Base-by-base conservation (phyloP, 768 basidiomycete species). In the Guyanaporus albipodus region DNA sequence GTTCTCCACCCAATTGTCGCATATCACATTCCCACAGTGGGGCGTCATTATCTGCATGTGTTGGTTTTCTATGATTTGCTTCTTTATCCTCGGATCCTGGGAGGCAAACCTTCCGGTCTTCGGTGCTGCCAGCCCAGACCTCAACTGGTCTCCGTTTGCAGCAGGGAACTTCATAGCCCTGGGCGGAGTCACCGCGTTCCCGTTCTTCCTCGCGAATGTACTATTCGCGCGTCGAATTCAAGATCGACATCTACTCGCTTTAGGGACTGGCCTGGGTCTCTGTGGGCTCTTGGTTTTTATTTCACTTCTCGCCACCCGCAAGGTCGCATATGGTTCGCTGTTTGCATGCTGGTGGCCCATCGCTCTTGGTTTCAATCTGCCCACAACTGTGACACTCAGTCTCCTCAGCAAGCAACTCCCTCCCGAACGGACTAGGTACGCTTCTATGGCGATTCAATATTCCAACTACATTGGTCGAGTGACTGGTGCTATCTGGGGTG, bases 161-260 rank as follows among this genome's bases (percentile, higher is more conserved):
- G 80, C 83, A 4, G 85, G 81, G 8, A 85, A 85, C 64, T 80
- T 84, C 65, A 82, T 85, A 61, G 83, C 80, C 21, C 73, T 86
- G 10, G 83, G 83, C 15, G 85, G 82, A 9, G 66, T 77, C 22
- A 68, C 73, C 19, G 71, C 78, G 24, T 77, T 85, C 60, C 84
- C 85, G 4, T 84, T 87, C 71, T 78, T 86, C 44, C 68, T 84
- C 48, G 55, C 72, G 23, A 85, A 83, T 63, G 69, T 85, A 48
- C 62, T 76, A 59, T 66, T 80, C 49, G 77, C 80, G 4, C 72
- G 72, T 19, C 76, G 76, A 40, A 64, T 79, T 12, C 81, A 84
- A 53, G 85, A 85, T 58, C 76, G 83, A 6, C 66, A 73, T 31
- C 74, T 78, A 27, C 77, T 85, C 22, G 76, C 75, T 4, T 54